Evolutionary conservation across 1,284 basidiomycete species (phyloP).

Genomic region (Cystobasidiaceae sp.): DNA sequence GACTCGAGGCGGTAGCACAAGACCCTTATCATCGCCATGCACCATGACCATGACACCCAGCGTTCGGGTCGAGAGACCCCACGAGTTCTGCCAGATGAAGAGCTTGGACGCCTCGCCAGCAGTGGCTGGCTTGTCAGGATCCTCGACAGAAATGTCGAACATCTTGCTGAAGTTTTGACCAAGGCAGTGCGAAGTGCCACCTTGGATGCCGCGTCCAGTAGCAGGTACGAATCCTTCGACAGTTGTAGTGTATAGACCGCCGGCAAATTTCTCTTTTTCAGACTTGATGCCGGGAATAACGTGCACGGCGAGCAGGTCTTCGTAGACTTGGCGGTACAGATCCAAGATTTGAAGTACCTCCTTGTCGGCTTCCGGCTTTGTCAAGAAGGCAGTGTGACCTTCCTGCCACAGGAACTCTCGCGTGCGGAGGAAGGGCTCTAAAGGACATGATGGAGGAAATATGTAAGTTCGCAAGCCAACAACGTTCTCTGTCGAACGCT

Average conservation of each 20-base stretch:
- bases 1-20: slow-evolving; percentile 91
- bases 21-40: slow-evolving; percentile 94
- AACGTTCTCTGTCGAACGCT: too few relatives aligned
- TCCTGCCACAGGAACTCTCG: slow-evolving; percentile 99
- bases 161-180: slow-evolving; percentile 99
- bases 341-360: slow-evolving; percentile 94
- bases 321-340: slow-evolving; percentile 92
- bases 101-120: slow-evolving; percentile 56
- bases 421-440: slow-evolving; percentile 95
- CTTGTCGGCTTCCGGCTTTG: slow-evolving; percentile 77
- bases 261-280: slow-evolving; percentile 99
- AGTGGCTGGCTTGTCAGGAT: slow-evolving; percentile 63
- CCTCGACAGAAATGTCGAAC: slow-evolving; percentile 97
- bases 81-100: slow-evolving; percentile 96
- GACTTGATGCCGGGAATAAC: slow-evolving; percentile 96
- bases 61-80: slow-evolving; percentile 93
- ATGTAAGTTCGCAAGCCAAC: too few relatives aligned
- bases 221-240: slow-evolving; percentile 97
- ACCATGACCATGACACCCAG: slow-evolving; percentile 99
- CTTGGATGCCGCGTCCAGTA: slow-evolving; percentile 95
- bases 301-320: slow-evolving; percentile 93
- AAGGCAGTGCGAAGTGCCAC: slow-evolving; percentile 92
- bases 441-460: background rate
- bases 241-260: slow-evolving; percentile 95
- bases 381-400: slow-evolving; percentile 92